These are phyloP conservation scores for Lycium barbarum DNA, from an alignment of 257 asterid species.

Conservation along the genomic window DNA sequence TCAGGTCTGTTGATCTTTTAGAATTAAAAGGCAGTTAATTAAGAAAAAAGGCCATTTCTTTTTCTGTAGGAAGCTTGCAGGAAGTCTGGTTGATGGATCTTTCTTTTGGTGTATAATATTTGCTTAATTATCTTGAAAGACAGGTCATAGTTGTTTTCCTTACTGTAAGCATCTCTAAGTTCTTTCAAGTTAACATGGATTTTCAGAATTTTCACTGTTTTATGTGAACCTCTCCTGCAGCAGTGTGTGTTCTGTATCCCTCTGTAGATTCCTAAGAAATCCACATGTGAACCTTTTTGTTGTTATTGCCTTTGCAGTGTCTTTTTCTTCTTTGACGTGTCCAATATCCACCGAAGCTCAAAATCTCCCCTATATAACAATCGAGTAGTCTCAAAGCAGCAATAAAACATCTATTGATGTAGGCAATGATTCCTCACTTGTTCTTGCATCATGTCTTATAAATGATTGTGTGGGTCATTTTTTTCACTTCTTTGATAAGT, in stretches of 20 bases:
- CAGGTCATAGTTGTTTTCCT: not conserved
- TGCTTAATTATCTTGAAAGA: not conserved
- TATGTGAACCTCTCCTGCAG: not conserved
- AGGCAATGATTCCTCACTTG: not conserved
- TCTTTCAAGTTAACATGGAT: not conserved
- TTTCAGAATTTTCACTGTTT: not conserved
- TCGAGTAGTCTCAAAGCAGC: slow-evolving; percentile 14
- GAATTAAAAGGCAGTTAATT: not conserved
- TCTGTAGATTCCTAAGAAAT: not conserved
- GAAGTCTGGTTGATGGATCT: not conserved
- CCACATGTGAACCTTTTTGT: not conserved
- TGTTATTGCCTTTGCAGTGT: not conserved
- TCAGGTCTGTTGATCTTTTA: not conserved
- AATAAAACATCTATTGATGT: not conserved
- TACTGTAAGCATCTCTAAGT: not conserved
- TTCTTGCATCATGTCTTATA: not conserved
- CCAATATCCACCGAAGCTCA: slow-evolving; percentile 1
- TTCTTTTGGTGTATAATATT: not conserved
- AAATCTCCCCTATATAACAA: not conserved
- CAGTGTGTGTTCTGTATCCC: not conserved
- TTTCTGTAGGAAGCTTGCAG: not conserved
- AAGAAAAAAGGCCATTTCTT: not conserved
- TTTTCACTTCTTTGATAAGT: not conserved
- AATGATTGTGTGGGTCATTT: not conserved
- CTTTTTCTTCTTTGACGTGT: slow-evolving; percentile 8